phyloP scores from a whole-genome alignment of 352 stramenopile genomes.

The Plasmopara viticola region DNA sequence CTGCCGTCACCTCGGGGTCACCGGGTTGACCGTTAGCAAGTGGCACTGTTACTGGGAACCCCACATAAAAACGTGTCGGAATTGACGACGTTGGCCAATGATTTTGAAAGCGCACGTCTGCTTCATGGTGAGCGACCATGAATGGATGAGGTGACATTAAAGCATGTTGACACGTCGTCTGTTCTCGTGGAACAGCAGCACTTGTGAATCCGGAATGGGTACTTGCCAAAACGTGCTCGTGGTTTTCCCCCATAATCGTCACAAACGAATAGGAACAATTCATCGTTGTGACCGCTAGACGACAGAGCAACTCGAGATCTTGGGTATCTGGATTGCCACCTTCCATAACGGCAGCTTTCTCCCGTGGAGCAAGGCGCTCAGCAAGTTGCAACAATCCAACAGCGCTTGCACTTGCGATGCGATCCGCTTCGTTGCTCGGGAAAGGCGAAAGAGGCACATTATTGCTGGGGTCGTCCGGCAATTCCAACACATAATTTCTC shows the following conservation, averaged over 20 bases:
- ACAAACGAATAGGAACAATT: constrained; percentile 43
- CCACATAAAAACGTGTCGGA: constrained; percentile 50
- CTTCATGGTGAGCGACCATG: constrained; percentile 47
- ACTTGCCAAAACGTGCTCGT: constrained; percentile 32
- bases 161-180: constrained; percentile 48
- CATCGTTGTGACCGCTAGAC: constrained; percentile 39
- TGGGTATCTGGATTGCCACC: constrained; percentile 16
- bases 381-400: constrained; percentile 13
- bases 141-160: constrained; percentile 44
- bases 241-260: constrained; percentile 36
- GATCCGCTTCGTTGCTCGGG: constrained; percentile 24
- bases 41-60: constrained; percentile 40
- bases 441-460: constrained; percentile 18
- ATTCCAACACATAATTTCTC: constrained; percentile 17
- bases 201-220: constrained; percentile 18
- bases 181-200: constrained; percentile 33
- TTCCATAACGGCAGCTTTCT: constrained; percentile 11
- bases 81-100: constrained; percentile 18
- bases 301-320: constrained; percentile 51
- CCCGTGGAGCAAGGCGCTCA: constrained; percentile 8
- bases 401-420: constrained; percentile 11
- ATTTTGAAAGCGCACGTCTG: constrained; percentile 48
- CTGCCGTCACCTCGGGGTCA: constrained; percentile 11
- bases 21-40: neutral
- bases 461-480: constrained; percentile 11